Base-by-base conservation (phyloP, 73 alveolate genomes). In the Paramecium pentaurelia region DNA sequence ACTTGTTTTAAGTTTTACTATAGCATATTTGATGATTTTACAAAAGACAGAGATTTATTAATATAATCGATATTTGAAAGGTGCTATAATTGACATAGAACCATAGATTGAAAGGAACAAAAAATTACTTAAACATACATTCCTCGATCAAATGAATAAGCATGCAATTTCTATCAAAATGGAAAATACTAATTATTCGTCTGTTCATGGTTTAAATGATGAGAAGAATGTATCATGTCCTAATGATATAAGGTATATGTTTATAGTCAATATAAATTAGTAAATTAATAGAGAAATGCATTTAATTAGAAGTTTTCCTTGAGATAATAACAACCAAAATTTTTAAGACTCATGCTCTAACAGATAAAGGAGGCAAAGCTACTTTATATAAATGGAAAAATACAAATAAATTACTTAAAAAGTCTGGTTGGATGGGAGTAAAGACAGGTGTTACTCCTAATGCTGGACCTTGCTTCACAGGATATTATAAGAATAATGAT, bases 371-470 rank as follows among this genome's bases (percentile, higher is more conserved):
- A 34, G 16, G 27, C 11, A 95, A 95, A 86, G 18, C 86, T 14
- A 83, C 86, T 28, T 80, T 27, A 7, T 73, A 92, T 77, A 92
- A 86, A 49, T 97, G 99, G 98, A 95, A 94, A 32, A 97, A 95
- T 88, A 97, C 98, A 14, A 97, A 97, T 45, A 95, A 96, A 71
- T 92, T 97, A 27, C 92, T 97, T 7, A 96, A 97, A 25, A 96
- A 97, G 73, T 59, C 59, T 14, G 99, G 99, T 1, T 95, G 95
- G 92, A 93, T 93, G 89, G 99, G 99, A 8, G 73, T 97, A 20
- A 97, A 97, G 91, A 97, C 99, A n/a, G 99, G 99, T 9, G 96
- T 95, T 9, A 97, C 99, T 22, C 97, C 98, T 8, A 95, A 95
- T 38, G 99, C 99, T 12, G 99, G 99, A 3, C 98, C 98, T 8